Base-by-base conservation (phyloP, 2,329 filamentous ascomycete species). In the Trichoderma sp. region DNA sequence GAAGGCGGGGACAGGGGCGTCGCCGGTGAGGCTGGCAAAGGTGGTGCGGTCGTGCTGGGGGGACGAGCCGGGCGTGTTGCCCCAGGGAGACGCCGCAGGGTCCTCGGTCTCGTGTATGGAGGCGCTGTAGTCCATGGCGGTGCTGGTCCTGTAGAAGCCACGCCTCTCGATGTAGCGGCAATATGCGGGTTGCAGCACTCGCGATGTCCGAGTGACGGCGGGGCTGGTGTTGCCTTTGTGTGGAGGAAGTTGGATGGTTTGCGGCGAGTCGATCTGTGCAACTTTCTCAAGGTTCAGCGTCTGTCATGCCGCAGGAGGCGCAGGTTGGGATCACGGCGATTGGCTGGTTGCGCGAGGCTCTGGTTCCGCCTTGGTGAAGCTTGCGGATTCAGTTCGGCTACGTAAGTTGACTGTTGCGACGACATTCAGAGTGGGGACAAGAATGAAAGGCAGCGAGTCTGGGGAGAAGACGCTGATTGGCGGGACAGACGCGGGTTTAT, bases 121-220 rank as follows among this genome's bases (percentile, higher is more conserved):
- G 68, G 83, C 75, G 74, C 81, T 83, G 75, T 87, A 87, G 76
- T 87, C 85, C 85, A 87, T 87, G 69, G 72, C 72, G 69, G 48
- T 56, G n/a, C 34, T 39, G 64, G 64, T 51, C 34, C 65, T 51
- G 34, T 17, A 34, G 5, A 63, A 15, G 28, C 34, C 10, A 39
- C 34, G 34, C 34, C 34, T 30, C 51, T 61, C 56, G 34, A n/a
- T 64, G 66, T 65, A 63, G 67, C 66, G 68, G 67, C 61, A 64
- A 67, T 68, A 44, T 41, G 44, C 65, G 71, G 70, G 69, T 68
- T 14, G 34, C 14, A 14, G 34, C 34, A 39, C 28, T 30, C 34
- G 9, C 34, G 12, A 39, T 39, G 34, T 39, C 34, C 12, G 34
- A 39, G 72, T 68, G 45, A 26, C 10, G 34, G 19, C 41, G 24